Base-by-base conservation (phyloP, 352 stramenopile species). In the Pythium vanterpoolii region DNA sequence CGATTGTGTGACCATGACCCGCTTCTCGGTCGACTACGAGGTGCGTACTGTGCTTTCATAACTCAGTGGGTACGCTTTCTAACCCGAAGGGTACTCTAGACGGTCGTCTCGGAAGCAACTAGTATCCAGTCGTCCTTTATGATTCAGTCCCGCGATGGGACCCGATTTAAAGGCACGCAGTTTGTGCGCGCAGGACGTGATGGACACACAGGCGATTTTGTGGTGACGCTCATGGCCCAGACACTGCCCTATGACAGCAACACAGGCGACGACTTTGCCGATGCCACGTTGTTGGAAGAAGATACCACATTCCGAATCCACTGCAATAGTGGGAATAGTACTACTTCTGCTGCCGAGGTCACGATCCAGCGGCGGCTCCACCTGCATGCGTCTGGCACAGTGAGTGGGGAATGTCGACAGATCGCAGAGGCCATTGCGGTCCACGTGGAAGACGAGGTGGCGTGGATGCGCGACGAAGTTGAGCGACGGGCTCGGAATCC, bases 11-110 rank as follows among this genome's bases (percentile, higher is more conserved):
- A 8, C 31, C 7, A 18, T 31, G 10, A 30, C 28, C 2, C 31
- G 23, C 16, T 55, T 55, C 47, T 55, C 47, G 4, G 47, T 55
- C 4, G 31, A 55, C 13, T 42, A 44, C 30, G 19, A 55, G n/a
- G 47, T 55, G 26, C 44, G 23, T 21, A n/a, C n/a, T 6, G 31
- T 36, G 11, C 31, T 13, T 13, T 11, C 6, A 36, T 36, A 11
- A 11, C 31, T 36, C 11, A 6, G 6, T 11, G 31, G 31, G 11
- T 11, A 11, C 31, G 11, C 6, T 36, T 13, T 36, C 31, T 36
- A 13, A 11, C 31, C 11, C 31, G n/a, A n/a, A n/a, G n/a, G n/a
- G n/a, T 50, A 21, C 23, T 13, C 7, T 23, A 40, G 28, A 28
- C 19, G 5, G 9, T 40, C 26, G 31, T 18, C 18, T n/a, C 11